A percentile compares a stretch with the other conserved stretches of the same genome.
These are phyloP conservation scores for Stemphylium vesicarium DNA, from an alignment of 2,329 filamentous ascomycete species.

Conservation along the genomic window DNA sequence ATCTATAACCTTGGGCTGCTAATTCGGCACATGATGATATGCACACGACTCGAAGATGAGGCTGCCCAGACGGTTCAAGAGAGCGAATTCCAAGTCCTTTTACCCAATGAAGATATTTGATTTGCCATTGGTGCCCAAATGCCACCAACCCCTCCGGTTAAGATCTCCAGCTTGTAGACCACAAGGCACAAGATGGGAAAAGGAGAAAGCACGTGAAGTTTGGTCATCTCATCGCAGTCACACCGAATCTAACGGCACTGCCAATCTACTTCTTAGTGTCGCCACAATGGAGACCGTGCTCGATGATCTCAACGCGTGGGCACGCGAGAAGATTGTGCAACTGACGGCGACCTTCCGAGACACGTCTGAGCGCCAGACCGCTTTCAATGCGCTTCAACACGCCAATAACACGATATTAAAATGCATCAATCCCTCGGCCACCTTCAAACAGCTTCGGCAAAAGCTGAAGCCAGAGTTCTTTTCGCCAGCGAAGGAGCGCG, in stretches of 20 bases:
- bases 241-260: not conserved
- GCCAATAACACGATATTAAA: not conserved
- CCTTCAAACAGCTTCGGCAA: conserved; percentile 1
- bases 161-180: not conserved
- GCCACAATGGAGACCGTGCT: not conserved
- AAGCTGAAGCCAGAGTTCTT: not conserved
- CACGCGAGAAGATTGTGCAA: not conserved
- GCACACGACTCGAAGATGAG: not conserved
- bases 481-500: not conserved
- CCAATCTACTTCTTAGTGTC: too few species aligned
- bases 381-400: not conserved
- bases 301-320: not conserved
- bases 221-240: not conserved
- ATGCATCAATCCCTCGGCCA: conserved; percentile 1
- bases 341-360: not conserved
- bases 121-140: conserved; percentile 2
- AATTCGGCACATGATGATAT: conserved; percentile 11
- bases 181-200: not conserved
- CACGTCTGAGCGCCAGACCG: not conserved
- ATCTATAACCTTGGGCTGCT: conserved; percentile 1
- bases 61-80: not conserved
- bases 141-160: not conserved
- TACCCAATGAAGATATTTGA: not conserved
- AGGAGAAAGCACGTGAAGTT: not conserved
- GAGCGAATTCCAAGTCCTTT: not conserved